Percentiles rank a stretch among this genome's conserved stretches.
phyloP scores from a whole-genome alignment of 805 yeast species.

The Cyberlindnera veronae region DNA sequence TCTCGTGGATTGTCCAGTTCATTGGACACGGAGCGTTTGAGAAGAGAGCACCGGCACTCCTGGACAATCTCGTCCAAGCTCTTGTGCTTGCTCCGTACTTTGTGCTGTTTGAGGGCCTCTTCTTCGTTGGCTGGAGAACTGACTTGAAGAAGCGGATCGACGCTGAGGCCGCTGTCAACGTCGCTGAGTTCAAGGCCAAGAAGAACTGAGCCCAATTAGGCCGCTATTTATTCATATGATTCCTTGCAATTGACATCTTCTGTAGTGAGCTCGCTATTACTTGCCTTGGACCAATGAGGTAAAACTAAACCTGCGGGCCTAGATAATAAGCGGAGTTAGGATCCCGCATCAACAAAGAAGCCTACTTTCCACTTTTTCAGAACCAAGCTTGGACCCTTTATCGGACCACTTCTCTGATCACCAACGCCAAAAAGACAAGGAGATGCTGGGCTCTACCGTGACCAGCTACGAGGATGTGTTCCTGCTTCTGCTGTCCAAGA shows the following conservation, averaged over 20 bases:
- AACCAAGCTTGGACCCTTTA: no score
- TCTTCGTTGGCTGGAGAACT: constrained; percentile 57
- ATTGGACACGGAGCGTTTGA: constrained; percentile 86
- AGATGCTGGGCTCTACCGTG: no score
- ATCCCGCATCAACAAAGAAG: neutral
- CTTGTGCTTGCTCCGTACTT: constrained; percentile 89
- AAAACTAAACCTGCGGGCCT: neutral
- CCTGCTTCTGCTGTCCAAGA: constrained; percentile 17
- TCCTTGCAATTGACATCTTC: neutral
- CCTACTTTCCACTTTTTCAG: neutral
- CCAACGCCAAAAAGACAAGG: no score
- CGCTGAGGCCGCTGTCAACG: constrained; percentile 33
- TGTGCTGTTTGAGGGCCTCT: constrained; percentile 74
- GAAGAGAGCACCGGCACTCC: constrained; percentile 77
- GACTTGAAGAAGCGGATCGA: constrained; percentile 37
- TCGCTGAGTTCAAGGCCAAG: constrained; percentile 23
- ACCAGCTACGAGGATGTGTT: no score
- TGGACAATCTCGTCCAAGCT: constrained; percentile 82
- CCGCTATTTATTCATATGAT: no score
- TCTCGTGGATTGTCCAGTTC: constrained; percentile 81
- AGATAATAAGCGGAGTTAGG: neutral
- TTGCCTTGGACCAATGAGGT: neutral
- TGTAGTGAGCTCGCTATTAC: no score
- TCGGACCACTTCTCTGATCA: no score
- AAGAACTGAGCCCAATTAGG: neutral